Base-by-base conservation (phyloP, 192 early-diverging fungal species). In the Haplosporangium gracile region DNA sequence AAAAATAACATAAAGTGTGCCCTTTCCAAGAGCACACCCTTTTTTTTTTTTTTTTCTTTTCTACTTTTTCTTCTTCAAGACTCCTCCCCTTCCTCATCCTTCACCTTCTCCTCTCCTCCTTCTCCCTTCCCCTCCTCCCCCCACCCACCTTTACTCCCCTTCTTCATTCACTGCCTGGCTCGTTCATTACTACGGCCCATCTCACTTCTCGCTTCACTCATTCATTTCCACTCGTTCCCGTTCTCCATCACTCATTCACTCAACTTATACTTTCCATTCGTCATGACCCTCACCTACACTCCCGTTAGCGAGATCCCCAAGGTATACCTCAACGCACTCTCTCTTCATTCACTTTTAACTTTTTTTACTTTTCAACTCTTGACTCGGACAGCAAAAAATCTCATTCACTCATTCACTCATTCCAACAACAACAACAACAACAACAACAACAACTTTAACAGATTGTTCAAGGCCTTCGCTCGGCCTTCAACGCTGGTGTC, bases 401-500 rank as follows among this genome's bases (percentile, higher is more conserved):
- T 9, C 39, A 20, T 22, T 73, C 72, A n/a, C 32, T 55, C 72
- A 11, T 74, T 55, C 9, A 32, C 13, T 55, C 51, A 34, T 75
- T 34, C 39, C 32, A 32, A 20, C 32, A 11, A 32, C 60, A n/a
- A 60, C 24, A 53, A 53, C 49, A n/a, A n/a, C 32, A 32, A 20
- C 32, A 11, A 32, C 60, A n/a, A 60, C 24, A 53, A 53, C n/a
- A 60, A 60, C 29, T 15, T 34, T 49, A 15, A 70, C 78, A 89
- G 88, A 86, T 91, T 63, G 80, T 91, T 68, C 70, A 79, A 51
- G 75, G 78, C 47, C 86, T 91, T 70, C 88, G 86, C 49, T 71
- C 78, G 10, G 75, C 88, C 5, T 91, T 89, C 51, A 49, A 72
- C 49, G 72, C 79, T n/a, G 83, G 81, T 43, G 74, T 91, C 68